Percentiles rank a stretch among this genome's conserved stretches.
phyloP scores from a whole-genome alignment of 768 basidiomycete species.

The Tephrocybe rancida region DNA sequence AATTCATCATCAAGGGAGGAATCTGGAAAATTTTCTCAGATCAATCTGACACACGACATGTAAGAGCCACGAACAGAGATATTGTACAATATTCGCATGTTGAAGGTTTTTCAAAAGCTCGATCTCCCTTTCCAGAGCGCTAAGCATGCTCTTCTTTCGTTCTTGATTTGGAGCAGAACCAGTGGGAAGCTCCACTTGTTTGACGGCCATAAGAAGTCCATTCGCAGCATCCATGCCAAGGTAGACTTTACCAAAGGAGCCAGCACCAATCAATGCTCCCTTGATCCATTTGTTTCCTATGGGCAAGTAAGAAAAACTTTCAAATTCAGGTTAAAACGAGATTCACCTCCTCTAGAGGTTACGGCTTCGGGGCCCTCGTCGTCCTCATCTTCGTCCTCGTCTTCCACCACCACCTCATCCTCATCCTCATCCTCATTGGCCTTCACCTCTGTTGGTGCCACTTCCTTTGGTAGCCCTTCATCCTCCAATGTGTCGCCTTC shows the following conservation, averaged over 20 bases:
- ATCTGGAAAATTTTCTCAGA: conserved; percentile 49
- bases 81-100: conserved; percentile 97
- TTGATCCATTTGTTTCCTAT: conserved; percentile 95
- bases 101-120: conserved; percentile 90
- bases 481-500: conserved; percentile 41
- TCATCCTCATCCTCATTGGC: conserved; percentile 43
- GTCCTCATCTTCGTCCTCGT: conserved; percentile 46
- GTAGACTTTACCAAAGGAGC: conserved; percentile 94
- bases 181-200: conserved; percentile 92
- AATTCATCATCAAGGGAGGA: conserved; percentile 90
- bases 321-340: background rate
- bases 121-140: conserved; percentile 90
- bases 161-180: conserved; percentile 87
- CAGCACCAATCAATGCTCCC: conserved; percentile 92
- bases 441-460: conserved; percentile 46
- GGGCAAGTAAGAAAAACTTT: conserved; percentile 13
- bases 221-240: conserved; percentile 93
- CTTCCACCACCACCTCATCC: conserved; percentile 37
- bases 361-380: conserved; percentile 47
- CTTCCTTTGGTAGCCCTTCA: conserved; percentile 45
- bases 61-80: conserved; percentile 70
- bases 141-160: conserved; percentile 92
- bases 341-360: conserved; percentile 56
- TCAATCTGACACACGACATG: background rate
- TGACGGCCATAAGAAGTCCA: conserved; percentile 94